Percentiles rank a stretch among this genome's conserved stretches.
These are phyloP conservation scores for Macrolepiota dolichaula DNA, from an alignment of 768 basidiomycete genomes.

Conservation along the genomic window DNA sequence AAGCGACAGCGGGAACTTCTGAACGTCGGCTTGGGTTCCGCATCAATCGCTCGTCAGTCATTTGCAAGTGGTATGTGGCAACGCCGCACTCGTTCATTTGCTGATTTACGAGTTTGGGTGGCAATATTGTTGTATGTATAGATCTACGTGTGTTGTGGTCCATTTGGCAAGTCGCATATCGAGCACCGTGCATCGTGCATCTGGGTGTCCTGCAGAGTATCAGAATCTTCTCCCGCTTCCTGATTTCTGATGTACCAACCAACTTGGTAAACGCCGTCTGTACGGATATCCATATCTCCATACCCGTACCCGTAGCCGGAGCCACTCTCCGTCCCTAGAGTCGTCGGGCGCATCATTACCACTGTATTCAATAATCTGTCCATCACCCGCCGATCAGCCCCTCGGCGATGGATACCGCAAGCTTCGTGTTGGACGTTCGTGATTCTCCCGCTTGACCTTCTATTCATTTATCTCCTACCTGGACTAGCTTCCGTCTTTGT, in stretches of 20 bases:
- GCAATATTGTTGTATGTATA: not conserved
- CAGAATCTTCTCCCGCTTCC: not conserved
- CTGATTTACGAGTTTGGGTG: not conserved
- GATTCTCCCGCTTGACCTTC: not conserved
- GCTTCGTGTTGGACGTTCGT: not conserved
- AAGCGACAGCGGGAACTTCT: conserved; percentile 31
- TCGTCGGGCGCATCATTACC: not conserved
- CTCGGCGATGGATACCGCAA: not conserved
- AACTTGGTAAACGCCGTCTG: not conserved
- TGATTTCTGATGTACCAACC: not conserved
- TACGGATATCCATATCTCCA: not conserved
- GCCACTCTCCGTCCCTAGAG: not conserved
- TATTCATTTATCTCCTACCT: not conserved
- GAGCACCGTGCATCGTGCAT: not conserved
- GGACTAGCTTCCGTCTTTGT: not conserved
- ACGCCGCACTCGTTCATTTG: not conserved
- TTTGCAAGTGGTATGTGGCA: not conserved
- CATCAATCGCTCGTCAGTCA: not conserved
- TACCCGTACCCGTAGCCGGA: not conserved
- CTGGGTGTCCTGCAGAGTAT: not conserved
- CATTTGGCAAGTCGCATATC: not conserved
- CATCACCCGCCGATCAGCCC: not conserved
- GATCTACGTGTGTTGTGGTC: not conserved
- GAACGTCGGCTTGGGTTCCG: not conserved
- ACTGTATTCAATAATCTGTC: not conserved